Base-by-base conservation (phyloP, 768 basidiomycete species). In the Naganishia vishniacii region DNA sequence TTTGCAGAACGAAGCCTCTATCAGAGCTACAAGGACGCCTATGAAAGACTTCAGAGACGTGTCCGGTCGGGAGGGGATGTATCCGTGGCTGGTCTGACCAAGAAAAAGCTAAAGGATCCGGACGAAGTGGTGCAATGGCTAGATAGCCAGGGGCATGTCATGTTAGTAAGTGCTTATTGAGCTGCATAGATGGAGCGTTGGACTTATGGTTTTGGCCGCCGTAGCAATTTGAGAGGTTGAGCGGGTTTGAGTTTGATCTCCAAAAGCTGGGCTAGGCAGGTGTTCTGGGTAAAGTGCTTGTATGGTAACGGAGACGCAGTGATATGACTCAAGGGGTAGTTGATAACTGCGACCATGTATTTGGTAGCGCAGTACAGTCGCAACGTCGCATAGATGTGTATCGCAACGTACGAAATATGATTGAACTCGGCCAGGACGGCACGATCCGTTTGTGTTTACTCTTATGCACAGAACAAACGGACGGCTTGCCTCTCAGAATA, bases 61-160 rank as follows among this genome's bases (percentile, higher is more conserved):
- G 69, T 65, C 63, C 62, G 65, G 53, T 87, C 88, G 70, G 88
- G 88, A 62, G 79, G 88, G 28, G 82, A 86, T 9, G 42, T 26
- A n/a, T 46, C 40, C 23, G 56, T 41, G 1, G 48, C 23, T 15
- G 59, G 59, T 5, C 65, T 70, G 15, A 68, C 62, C 31, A 16
- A 44, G 31, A 51, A 58, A 8, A 53, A 65, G 25, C 37, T 65
- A 34, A 68, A 68, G 40, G 68, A 74, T 62, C 71, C 71, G 7
- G 74, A 72, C 53, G 62, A 67, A 48, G 73, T 77, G 0, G 59
- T 68, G 13, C 64, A 72, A 47, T 77, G 72, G 71, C 69, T 77
- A 65, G 73, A 77, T 34, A 61, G 44, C 15, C 69, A 67, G 49
- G 70, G 72, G 2, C 68, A 65, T 31, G 67, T 73, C 48, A 65